Conservation (phyloP, 129 eudicot species). For the Flaveria sonorensis region DNA sequence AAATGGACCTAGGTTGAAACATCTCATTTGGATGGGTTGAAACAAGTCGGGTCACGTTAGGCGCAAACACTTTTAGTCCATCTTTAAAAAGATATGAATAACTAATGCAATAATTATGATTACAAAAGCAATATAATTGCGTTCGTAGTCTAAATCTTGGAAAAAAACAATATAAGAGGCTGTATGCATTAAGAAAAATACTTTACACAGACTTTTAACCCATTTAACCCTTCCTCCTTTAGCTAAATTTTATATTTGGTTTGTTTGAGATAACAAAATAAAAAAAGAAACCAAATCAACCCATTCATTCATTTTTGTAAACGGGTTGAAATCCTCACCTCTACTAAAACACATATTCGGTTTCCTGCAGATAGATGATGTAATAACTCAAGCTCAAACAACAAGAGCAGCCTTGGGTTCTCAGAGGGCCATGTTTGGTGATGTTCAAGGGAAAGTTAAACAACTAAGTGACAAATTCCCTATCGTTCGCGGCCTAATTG, state of each 20-base stretch:
- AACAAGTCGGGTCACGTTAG: neutral
- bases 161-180: neutral
- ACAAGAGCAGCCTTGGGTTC: slow-evolving; percentile 77
- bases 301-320: neutral
- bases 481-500: slow-evolving; percentile 83
- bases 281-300: neutral
- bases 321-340: neutral
- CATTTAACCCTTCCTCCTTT: neutral
- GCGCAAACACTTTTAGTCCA: neutral
- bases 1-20: neutral
- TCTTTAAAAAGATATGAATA: neutral
- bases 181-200: neutral
- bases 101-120: neutral
- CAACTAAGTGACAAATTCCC: slow-evolving; percentile 89
- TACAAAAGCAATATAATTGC: no score
- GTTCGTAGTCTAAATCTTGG: neutral
- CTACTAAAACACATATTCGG: neutral
- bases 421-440: slow-evolving; percentile 87
- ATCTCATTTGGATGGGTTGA: neutral
- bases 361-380: slow-evolving; percentile 85
- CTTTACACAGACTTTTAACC: neutral
- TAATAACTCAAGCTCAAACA: slow-evolving; percentile 87
- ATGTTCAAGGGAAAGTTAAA: slow-evolving; percentile 93
- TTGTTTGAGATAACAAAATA: neutral
- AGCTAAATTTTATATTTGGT: neutral